A percentile compares a stretch with the other conserved stretches of the same genome.
Evolutionary conservation across 140 eudicot species (phyloP).

Genomic region (Ambrosia hybrid): DNA sequence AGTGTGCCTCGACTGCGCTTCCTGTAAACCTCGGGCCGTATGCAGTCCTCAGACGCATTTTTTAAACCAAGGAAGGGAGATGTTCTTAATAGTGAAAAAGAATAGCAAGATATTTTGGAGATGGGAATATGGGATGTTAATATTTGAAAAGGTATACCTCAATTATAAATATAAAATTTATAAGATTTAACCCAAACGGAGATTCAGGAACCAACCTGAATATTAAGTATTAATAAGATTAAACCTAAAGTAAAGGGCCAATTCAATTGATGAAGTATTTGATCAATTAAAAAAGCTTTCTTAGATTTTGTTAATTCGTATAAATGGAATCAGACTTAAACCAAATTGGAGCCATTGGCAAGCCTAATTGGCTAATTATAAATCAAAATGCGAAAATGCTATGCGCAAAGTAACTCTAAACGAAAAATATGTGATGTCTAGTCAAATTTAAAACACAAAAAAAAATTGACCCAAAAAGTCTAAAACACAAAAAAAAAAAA

Average conservation of each 20-base stretch:
- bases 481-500: no score
- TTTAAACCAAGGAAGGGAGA: background rate
- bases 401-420: background rate
- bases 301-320: background rate
- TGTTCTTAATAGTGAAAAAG: background rate
- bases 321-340: background rate
- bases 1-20: no score
- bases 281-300: background rate
- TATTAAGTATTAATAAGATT: slow-evolving; percentile 5
- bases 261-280: background rate
- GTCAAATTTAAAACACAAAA: no score
- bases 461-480: no score
- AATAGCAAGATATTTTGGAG: background rate
- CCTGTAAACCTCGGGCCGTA: no score
- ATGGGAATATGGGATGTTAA: background rate
- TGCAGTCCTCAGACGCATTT: no score
- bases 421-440: background rate
- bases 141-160: background rate
- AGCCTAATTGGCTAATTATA: no score
- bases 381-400: background rate
- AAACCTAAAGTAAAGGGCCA: background rate
- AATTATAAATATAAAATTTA: no score
- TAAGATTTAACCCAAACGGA: background rate
- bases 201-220: background rate
- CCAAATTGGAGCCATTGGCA: background rate